Evolutionary conservation across 2,329 filamentous ascomycete species (phyloP), one percentile per base, ranked within the genome.

Genomic region (Sporothrix pallida): DNA sequence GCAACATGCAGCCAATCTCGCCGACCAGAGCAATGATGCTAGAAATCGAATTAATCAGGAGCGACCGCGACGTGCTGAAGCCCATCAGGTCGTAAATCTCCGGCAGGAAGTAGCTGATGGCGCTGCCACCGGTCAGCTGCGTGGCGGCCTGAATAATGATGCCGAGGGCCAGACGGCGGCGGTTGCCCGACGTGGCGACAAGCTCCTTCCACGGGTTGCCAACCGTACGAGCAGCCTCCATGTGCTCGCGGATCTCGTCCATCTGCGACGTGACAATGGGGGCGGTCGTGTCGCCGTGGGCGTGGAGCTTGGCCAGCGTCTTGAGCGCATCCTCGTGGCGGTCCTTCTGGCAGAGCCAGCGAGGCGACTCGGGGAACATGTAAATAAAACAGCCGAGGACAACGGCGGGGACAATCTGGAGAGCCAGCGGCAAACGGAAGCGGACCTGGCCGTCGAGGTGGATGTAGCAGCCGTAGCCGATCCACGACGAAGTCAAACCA

Each of bases 81-180:
- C 58, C 58, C 58, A 63, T 63, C 15, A 63, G 31, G 37, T 63
- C 31, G 31, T 63, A 63, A 20, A 63, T 63, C 31, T 63, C 58
- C 12, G 58, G 58, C 31, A 63, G 31, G 17, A 63, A 63, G 58
- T 63, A 63, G 6, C 31, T 42, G n/a, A 63, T 63, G 17, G 58
- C 31, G 31, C 58, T 63, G 15, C 58, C 58, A 63, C 58, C 58
- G 4, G 58, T 63, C 31, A 63, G 8, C 37, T 63, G 58, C 15
- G 58, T 63, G 1, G 58, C 58, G 5, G 58, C 58, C 58, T 63
- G 58, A 13, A 63, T 63, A 1, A n/a, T 17, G 58, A 63, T 63
- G 10, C 58, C 58, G 15, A 63, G 42, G 3, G 26, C 13, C 13
- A 63, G 58, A 44, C 58, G 58, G 12, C 58, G 58, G 58, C 58